Evolutionary conservation across 2,329 filamentous ascomycete genomes (phyloP).

Genomic region (Sarocladium brachiariae): DNA sequence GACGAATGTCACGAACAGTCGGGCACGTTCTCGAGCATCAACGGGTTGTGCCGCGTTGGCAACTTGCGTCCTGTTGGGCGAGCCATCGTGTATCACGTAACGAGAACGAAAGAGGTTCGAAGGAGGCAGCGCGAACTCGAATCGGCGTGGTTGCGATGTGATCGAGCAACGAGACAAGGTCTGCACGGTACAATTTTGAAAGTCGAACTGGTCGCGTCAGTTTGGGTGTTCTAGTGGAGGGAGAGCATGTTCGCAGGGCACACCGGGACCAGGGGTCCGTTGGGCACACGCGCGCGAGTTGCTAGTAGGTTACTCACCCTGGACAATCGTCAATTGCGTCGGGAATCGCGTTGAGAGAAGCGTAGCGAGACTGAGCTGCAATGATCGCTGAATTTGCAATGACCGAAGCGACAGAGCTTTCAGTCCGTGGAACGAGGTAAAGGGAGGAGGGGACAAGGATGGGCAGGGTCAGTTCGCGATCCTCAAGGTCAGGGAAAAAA

Average conservation of each 20-base stretch:
- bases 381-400: not conserved
- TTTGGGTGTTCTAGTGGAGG: not conserved
- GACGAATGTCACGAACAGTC: slow-evolving; percentile 40
- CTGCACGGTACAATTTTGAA: no score
- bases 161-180: slow-evolving; percentile 2
- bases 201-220: slow-evolving; percentile 3
- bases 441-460: slow-evolving; percentile 6
- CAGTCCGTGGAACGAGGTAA: not conserved
- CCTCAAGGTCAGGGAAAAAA: slow-evolving; percentile 7
- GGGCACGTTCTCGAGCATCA: slow-evolving; percentile 58
- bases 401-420: not conserved
- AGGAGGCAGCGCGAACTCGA: slow-evolving; percentile 9
- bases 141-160: not conserved
- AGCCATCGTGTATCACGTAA: slow-evolving; percentile 26
- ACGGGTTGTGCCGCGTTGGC: slow-evolving; percentile 57
- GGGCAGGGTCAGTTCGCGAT: slow-evolving; percentile 6
- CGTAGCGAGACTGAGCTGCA: not conserved
- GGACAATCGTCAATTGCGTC: not conserved
- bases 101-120: slow-evolving; percentile 12
- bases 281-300: not conserved
- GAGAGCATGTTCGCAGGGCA: slow-evolving; percentile 7
- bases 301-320: slow-evolving; percentile 1
- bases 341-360: not conserved
- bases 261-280: slow-evolving; percentile 7
- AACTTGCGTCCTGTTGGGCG: slow-evolving; percentile 36